These are phyloP conservation scores for Lentinula edodes DNA, from an alignment of 768 basidiomycete genomes.

Conservation along the genomic window DNA sequence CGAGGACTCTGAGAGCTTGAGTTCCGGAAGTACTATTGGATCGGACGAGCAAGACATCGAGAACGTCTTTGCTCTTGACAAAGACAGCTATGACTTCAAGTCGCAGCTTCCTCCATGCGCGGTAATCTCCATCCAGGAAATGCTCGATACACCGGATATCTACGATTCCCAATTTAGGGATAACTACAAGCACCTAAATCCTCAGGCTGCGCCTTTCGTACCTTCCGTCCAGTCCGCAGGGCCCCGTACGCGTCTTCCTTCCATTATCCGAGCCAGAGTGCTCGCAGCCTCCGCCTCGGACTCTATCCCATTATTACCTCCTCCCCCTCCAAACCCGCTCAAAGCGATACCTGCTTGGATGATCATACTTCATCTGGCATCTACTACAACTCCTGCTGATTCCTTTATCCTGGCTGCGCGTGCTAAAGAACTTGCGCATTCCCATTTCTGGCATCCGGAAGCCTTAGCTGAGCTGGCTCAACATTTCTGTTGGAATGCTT, in stretches of 20 bases:
- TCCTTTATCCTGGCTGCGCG: not conserved
- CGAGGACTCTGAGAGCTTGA: not conserved
- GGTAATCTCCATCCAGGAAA: not conserved
- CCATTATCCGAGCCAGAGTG: not conserved
- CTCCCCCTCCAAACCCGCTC: not conserved
- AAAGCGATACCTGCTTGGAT: conserved; percentile 7
- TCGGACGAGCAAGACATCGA: not conserved
- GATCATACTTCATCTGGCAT: not conserved
- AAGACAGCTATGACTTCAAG: conserved; percentile 4
- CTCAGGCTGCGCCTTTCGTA: not conserved
- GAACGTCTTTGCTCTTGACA: conserved; percentile 2
- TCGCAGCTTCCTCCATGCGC: not conserved
- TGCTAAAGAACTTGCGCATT: not conserved
- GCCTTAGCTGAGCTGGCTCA: conserved; percentile 19
- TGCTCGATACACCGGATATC: not conserved
- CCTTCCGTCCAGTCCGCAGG: not conserved
- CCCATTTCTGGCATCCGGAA: conserved; percentile 13
- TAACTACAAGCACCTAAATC: not conserved
- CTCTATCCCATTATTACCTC: not conserved
- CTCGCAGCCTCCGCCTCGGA: not conserved
- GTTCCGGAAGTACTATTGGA: not conserved
- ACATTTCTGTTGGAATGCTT: conserved; percentile 21
- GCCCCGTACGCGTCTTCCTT: not conserved
- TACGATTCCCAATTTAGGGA: not conserved
- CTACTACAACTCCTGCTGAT: not conserved